Percentiles rank a stretch among this genome's conserved stretches.
Conservation (phyloP, 192 early-diverging fungal species). For the Coemansia javaensis region DNA sequence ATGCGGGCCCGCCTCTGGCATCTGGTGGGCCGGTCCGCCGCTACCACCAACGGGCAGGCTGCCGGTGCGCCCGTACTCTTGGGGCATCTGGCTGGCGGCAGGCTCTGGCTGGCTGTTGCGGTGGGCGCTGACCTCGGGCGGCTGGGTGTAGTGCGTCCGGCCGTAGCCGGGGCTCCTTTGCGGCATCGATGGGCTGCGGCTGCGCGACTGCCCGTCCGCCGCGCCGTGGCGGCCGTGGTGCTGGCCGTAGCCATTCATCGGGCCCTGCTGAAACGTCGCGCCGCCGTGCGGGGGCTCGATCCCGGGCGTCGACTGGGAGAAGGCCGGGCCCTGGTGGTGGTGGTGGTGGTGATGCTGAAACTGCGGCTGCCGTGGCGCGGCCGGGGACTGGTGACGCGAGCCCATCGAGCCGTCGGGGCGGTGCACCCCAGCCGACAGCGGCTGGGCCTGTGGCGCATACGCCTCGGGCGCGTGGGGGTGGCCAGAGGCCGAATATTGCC, state of each 20-base stretch:
- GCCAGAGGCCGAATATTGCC: conserved; percentile 17
- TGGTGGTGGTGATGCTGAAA: no score
- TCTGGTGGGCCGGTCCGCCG: no score
- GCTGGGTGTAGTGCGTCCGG: conserved; percentile 12
- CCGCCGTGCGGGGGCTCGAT: conserved; percentile 4
- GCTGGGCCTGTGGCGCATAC: conserved; percentile 12
- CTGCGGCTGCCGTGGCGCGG: not conserved
- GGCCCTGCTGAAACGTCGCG: conserved; percentile 32
- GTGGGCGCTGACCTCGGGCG: not conserved
- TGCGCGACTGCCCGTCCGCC: not conserved
- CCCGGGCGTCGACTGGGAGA: conserved; percentile 12
- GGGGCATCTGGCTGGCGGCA: not conserved
- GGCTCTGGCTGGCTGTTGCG: not conserved
- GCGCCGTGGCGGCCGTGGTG: conserved; percentile 17
- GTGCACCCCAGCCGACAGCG: conserved; percentile 13
- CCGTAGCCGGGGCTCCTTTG: conserved; percentile 15
- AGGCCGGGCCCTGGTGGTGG: conserved; percentile 14
- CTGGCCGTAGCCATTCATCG: conserved; percentile 31
- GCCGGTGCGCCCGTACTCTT: not conserved
- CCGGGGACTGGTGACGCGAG: conserved; percentile 37
- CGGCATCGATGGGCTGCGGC: conserved; percentile 26
- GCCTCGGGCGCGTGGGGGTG: conserved; percentile 12
- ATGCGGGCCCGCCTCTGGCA: no score
- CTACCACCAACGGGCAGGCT: not conserved
- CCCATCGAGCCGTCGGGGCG: conserved; percentile 18